Percentiles rank a stretch among this genome's conserved stretches.
Evolutionary conservation across 352 stramenopile species (phyloP).

Genomic region (Blastocystis sp.): DNA sequence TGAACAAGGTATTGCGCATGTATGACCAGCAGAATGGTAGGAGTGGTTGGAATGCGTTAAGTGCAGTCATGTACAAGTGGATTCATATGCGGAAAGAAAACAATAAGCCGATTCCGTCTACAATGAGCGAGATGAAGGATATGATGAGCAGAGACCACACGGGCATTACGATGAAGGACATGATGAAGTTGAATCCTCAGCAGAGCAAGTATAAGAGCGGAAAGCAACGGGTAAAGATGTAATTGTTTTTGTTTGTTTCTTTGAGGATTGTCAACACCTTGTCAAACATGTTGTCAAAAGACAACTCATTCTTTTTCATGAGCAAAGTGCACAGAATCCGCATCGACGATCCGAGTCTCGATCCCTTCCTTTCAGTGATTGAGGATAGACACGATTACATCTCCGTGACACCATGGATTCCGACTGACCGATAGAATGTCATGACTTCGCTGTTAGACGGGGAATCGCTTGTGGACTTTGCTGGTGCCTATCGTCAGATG

Average conservation of each 20-base stretch:
- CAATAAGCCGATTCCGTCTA: constrained; percentile 45
- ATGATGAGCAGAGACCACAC: constrained; percentile 51
- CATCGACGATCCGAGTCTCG: background rate
- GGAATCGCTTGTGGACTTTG: constrained; percentile 19
- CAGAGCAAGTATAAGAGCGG: constrained; percentile 30
- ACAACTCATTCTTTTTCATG: background rate
- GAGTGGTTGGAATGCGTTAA: background rate
- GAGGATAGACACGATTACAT: constrained; percentile 47
- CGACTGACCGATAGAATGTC: constrained; percentile 10
- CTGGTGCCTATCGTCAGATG: background rate
- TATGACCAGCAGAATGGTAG: constrained; percentile 41
- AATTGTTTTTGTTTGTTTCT: constrained; percentile 15
- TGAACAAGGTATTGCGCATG: constrained; percentile 44
- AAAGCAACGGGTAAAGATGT: background rate
- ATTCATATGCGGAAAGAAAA: constrained; percentile 30
- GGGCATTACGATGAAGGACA: constrained; percentile 52
- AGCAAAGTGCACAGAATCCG: background rate
- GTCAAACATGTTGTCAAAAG: constrained; percentile 7
- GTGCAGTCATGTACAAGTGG: constrained; percentile 53
- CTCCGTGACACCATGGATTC: background rate
- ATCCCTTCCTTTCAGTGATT: constrained; percentile 30
- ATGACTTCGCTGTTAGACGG: constrained; percentile 3
- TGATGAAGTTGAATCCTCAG: constrained; percentile 54
- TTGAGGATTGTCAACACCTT: background rate
- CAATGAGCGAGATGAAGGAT: constrained; percentile 39